Conservation (phyloP, 2,329 filamentous ascomycete species). For the Peltaster fructicola region DNA sequence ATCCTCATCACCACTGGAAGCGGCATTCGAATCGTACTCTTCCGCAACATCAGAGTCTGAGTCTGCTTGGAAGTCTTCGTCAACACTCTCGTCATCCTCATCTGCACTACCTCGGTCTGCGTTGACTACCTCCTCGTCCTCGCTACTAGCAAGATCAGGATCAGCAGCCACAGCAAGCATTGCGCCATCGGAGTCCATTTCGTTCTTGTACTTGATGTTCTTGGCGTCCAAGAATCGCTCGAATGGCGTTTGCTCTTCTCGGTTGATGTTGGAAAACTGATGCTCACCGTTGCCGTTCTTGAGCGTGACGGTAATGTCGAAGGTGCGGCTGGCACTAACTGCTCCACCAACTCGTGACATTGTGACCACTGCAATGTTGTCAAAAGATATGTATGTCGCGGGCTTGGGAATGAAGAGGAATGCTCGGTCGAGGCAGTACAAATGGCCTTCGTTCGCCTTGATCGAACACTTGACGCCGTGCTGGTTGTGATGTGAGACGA, state of each 20-base stretch:
- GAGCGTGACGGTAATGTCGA: conserved; percentile 86
- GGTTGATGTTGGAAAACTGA: conserved; percentile 98
- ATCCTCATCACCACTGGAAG: conserved; percentile 54
- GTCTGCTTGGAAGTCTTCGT: conserved; percentile 88
- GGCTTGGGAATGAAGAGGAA: conserved; percentile 99
- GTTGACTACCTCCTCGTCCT: conserved; percentile 59
- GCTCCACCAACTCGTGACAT: conserved; percentile 93
- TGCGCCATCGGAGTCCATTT: conserved; percentile 75
- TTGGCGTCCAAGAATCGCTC: conserved; percentile 96
- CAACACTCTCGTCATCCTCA: conserved; percentile 85
- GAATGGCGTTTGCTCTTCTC: conserved; percentile 90
- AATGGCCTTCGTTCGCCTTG: conserved; percentile 93
- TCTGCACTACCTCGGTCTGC: conserved; percentile 80
- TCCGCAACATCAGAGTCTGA: conserved; percentile 92
- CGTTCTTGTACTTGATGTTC: conserved; percentile 89
- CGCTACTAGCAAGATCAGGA: conserved; percentile 66
- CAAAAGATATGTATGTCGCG: conserved; percentile 89
- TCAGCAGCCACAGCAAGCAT: conserved; percentile 59
- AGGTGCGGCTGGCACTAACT: conserved; percentile 83
- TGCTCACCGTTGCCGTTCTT: conserved; percentile 76
- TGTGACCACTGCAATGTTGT: conserved; percentile 77
- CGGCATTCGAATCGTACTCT: conserved; percentile 82
- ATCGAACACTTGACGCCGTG: conserved; percentile 98
- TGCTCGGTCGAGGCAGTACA: conserved; percentile 94
- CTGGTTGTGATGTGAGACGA: conserved; percentile 81